Evolutionary conservation across 2,329 filamentous ascomycete genomes (phyloP).

Genomic region (Byssoonygena ceratinophila): DNA sequence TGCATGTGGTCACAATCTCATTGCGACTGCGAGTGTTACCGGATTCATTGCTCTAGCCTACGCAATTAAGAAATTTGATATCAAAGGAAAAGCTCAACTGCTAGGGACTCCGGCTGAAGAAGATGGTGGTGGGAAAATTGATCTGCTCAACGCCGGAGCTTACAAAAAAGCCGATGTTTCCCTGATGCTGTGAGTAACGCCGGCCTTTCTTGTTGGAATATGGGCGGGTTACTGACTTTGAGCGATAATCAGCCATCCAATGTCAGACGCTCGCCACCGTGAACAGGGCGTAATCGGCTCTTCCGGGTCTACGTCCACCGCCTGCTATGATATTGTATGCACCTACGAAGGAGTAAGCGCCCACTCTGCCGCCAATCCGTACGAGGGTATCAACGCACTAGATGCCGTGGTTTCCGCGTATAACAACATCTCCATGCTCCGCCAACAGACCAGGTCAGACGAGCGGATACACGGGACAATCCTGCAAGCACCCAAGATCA

Average conservation of each 20-base stretch:
- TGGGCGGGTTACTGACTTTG: background rate
- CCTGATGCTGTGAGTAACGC: slow-evolving; percentile 28
- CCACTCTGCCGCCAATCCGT: slow-evolving; percentile 45
- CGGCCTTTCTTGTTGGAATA: background rate
- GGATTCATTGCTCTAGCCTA: slow-evolving; percentile 40
- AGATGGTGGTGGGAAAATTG: slow-evolving; percentile 31
- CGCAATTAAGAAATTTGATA: slow-evolving; percentile 32
- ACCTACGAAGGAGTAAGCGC: slow-evolving; percentile 41
- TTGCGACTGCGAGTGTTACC: slow-evolving; percentile 28
- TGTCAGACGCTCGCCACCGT: slow-evolving; percentile 3
- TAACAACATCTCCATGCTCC: slow-evolving; percentile 37
- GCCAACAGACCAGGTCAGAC: slow-evolving; percentile 45
- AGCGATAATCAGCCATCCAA: slow-evolving; percentile 7
- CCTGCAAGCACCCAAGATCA: slow-evolving; percentile 39
- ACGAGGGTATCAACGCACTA: slow-evolving; percentile 47
- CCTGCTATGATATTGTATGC: slow-evolving; percentile 20
- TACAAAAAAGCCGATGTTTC: slow-evolving; percentile 33
- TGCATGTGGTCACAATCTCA: slow-evolving; percentile 35
- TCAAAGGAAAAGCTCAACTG: slow-evolving; percentile 31
- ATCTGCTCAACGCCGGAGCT: slow-evolving; percentile 37
- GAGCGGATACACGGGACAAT: slow-evolving; percentile 43
- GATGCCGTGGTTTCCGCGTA: slow-evolving; percentile 42
- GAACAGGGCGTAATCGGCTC: slow-evolving; percentile 15
- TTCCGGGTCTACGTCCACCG: slow-evolving; percentile 16
- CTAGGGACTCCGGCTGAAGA: slow-evolving; percentile 35